Base-by-base conservation (phyloP, 2,329 filamentous ascomycete genomes). In the Thermothelomyces thermophilus region DNA sequence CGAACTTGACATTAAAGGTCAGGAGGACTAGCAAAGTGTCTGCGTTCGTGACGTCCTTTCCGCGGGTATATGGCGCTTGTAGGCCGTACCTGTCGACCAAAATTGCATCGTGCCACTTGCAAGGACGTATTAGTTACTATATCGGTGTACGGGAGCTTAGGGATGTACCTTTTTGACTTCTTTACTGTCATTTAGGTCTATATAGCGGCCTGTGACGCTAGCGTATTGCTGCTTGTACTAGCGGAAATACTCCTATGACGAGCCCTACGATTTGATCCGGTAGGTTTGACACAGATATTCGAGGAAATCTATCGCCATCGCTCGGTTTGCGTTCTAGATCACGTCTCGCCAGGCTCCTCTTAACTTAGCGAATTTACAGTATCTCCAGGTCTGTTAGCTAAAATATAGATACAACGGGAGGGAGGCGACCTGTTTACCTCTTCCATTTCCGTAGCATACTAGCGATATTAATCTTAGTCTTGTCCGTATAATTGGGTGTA, bases 1-100 rank as follows among this genome's bases (percentile, higher is more conserved):
- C 40, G 44, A 63, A 66, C 1, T 46, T 42, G 24, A 66, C 63
- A 28, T 66, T 68, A 11, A 65, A 66, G 0, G 40, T 59, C 2
- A 62, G 48, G 13, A 67, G 22, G 37, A 37, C 36, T 5, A 46
- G 36, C 37, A 46, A 37, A 22, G 51, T 64, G 63, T 14, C 56
- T 44, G 40, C 61, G 26, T 46, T 34, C n/a, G 36, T 36, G 13
- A 50, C 36, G 35, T 50, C 48, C 14, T 50, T 50, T 16, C 48
- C 36, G 16, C 16, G 36, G 30, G 19, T 44, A 9, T 24, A 16
- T 30, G 24, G 42, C 22, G 42, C 11, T 50, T 20, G 28, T 14
- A 50, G 42, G 5, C 26, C 19, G 22, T 36, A 42, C 22, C 10
- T 36, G 2, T 7, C 13, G 28, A 46, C 31, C n/a, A 50, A 20